These are phyloP conservation scores for Fusarium mundagurra DNA, from an alignment of 2,329 filamentous ascomycete species.

Conservation along the genomic window DNA sequence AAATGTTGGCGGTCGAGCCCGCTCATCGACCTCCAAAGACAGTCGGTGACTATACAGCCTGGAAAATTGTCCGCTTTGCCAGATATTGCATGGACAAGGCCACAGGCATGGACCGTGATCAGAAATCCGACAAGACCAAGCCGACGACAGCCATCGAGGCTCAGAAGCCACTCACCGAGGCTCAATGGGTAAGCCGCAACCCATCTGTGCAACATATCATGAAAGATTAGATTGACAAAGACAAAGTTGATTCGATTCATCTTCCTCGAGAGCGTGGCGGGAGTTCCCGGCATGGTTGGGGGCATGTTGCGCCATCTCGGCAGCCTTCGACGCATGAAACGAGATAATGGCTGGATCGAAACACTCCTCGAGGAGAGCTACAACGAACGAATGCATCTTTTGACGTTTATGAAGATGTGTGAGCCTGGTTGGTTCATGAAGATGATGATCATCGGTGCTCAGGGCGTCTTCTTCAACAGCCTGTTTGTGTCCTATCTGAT, in stretches of 20 bases:
- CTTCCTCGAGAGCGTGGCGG: slow-evolving; percentile 94
- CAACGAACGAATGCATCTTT: slow-evolving; percentile 92
- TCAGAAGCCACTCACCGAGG: slow-evolving; percentile 75
- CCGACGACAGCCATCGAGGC: slow-evolving; percentile 65
- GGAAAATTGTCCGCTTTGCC: slow-evolving; percentile 78
- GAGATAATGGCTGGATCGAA: slow-evolving; percentile 98
- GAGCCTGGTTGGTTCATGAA: slow-evolving; percentile 84
- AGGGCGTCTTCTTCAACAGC: slow-evolving; percentile 96
- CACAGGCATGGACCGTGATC: slow-evolving; percentile 78
- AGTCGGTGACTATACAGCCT: slow-evolving; percentile 80
- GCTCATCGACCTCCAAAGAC: slow-evolving; percentile 80
- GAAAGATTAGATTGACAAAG: slow-evolving; percentile 19
- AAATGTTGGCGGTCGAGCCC: slow-evolving; percentile 79
- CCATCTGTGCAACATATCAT: not conserved
- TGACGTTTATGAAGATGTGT: slow-evolving; percentile 93
- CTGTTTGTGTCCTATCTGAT: slow-evolving; percentile 91
- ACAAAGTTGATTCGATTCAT: slow-evolving; percentile 78
- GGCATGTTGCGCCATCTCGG: slow-evolving; percentile 92
- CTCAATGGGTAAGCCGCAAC: slow-evolving; percentile 73
- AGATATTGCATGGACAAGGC: slow-evolving; percentile 83
- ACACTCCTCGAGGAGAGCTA: slow-evolving; percentile 89
- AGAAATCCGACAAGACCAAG: slow-evolving; percentile 69
- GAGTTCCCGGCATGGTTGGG: slow-evolving; percentile 95
- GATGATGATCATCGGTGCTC: slow-evolving; percentile 87
- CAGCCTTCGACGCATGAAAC: slow-evolving; percentile 83